Conservation (phyloP, 1,284 basidiomycete species). For the Cryptococcus sp. region DNA sequence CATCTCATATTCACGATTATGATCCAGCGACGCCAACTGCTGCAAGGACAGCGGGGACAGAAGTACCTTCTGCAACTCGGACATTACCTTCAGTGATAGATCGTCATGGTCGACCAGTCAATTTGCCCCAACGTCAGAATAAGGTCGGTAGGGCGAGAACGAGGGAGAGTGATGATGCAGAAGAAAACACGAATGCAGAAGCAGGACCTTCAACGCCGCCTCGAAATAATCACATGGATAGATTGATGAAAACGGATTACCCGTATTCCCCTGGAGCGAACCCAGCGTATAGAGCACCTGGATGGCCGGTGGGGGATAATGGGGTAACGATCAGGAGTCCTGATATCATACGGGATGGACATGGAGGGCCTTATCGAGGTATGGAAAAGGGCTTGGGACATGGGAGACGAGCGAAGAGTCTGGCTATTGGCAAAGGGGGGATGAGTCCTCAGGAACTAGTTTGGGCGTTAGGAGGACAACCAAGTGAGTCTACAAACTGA, state of each 20-base stretch:
- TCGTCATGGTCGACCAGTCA: neutral
- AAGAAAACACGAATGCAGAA: slow-evolving; percentile 15
- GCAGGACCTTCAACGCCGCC: slow-evolving; percentile 22
- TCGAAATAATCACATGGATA: neutral
- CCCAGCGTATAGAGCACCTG: slow-evolving; percentile 20
- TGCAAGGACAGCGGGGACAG: neutral
- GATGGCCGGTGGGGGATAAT: slow-evolving; percentile 16
- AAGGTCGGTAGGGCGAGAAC: slow-evolving; percentile 15
- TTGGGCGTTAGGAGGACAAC: slow-evolving; percentile 33
- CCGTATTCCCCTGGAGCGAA: slow-evolving; percentile 30
- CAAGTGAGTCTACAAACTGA: slow-evolving; percentile 12
- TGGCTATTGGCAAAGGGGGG: slow-evolving; percentile 33
- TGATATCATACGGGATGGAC: slow-evolving; percentile 17
- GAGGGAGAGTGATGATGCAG: neutral
- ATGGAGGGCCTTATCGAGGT: neutral
- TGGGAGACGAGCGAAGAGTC: slow-evolving; percentile 26
- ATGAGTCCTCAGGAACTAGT: slow-evolving; percentile 44
- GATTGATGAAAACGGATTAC: slow-evolving; percentile 1
- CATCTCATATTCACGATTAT: too few relatives aligned
- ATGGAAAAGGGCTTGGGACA: slow-evolving; percentile 14
- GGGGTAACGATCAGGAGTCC: slow-evolving; percentile 24
- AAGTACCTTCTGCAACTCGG: neutral
- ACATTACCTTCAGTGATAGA: neutral
- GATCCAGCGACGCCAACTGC: neutral
- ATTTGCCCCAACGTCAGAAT: slow-evolving; percentile 5